Conservation (phyloP, 2,329 filamentous ascomycete genomes). For the Aschersonia sp. region DNA sequence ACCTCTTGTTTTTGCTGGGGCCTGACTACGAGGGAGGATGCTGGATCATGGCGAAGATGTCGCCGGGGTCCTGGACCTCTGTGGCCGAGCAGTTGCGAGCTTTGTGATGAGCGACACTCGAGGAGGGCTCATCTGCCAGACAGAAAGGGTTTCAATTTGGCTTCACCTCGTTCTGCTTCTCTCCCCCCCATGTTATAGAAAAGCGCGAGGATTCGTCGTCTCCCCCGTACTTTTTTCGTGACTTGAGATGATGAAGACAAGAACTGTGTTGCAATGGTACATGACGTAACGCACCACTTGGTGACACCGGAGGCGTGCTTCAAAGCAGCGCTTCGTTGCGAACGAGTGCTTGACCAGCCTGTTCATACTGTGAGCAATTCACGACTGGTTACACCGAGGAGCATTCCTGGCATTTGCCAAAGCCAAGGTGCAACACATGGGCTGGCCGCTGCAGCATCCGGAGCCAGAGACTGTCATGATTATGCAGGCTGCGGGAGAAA, state of each 20-base stretch:
- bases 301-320: background rate
- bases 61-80: background rate
- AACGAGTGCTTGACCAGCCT: background rate
- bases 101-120: background rate
- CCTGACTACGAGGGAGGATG: background rate
- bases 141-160: background rate
- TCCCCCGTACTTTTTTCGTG: too few species aligned
- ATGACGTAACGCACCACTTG: background rate
- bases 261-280: background rate
- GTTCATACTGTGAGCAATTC: background rate
- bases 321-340: background rate
- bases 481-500: too few species aligned
- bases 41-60: constrained; percentile 2
- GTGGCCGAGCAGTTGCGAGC: background rate
- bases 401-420: background rate
- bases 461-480: background rate
- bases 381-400: too few species aligned
- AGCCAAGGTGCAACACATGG: background rate
- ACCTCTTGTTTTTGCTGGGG: background rate
- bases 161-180: background rate
- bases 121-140: background rate
- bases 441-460: background rate
- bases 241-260: background rate
- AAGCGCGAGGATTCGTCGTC: background rate
- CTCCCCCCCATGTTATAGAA: background rate